Evolutionary conservation across 768 basidiomycete genomes (phyloP), one percentile per base, ranked within the genome.

Genomic region (Xanthoconium stramineum): DNA sequence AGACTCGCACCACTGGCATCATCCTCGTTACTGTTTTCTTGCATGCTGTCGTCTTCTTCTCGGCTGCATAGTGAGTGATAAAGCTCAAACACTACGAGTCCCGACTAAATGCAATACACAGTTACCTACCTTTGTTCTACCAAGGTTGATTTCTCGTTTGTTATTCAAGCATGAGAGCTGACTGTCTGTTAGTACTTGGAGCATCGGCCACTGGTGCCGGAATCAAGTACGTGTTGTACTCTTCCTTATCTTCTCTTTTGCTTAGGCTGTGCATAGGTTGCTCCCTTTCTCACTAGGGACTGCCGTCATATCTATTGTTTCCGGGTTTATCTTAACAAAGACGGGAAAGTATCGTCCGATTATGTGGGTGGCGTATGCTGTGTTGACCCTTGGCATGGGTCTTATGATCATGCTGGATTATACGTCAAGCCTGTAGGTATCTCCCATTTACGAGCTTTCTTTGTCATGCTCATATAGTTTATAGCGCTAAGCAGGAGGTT

Each of bases 71-170:
- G 68, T 72, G 24, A 59, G 70, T 62, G 5, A 19, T 6, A 5
- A 13, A 43, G 20, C 6, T 12, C 13, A 10, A 13, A 50, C 11
- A 3, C 5, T 14, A 8, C 13, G 19, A 24, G 13, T 2, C 17
- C 24, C 19, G 17, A 39, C 61, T 61, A 28, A 59, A 28, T 37
- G 1, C 6, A 1, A 6, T 19, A 11, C 8, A 11, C 17, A 70
- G 69, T 64, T 91, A 91, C 62, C 76, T 92, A 8, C 89, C 90
- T 1, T 66, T 91, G 3, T 93, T 87, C 66, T 93, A 79, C 71
- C 90, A 93, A 74, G 67, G 68, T 69, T 33, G 14, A 50, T 32
- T 17, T n/a, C 30, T 8, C 15, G 13, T 28, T 3, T n/a, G 7
- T 3, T 46, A 9, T 28, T 14, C 7, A 24, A 29, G 9, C 8